A percentile compares a stretch with the other conserved stretches of the same genome.
Conservation (phyloP, 148 eudicot genomes). For the Cornus controversa region DNA sequence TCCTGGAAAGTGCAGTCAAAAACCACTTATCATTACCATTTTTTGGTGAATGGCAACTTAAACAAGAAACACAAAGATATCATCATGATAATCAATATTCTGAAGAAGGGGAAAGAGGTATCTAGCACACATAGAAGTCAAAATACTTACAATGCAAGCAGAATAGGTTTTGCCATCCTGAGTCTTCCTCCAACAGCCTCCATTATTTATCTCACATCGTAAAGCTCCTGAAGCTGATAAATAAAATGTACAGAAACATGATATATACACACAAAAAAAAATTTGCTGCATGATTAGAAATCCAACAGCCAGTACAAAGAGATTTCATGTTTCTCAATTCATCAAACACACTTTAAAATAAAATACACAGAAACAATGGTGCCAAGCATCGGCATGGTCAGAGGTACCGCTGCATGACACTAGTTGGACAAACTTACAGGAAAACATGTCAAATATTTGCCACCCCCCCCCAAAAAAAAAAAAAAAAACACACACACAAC, state of each 20-base stretch:
- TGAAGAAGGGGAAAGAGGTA: not conserved
- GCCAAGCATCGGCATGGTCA: not conserved
- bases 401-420: too few relatives aligned
- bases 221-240: constrained; percentile 67
- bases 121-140: not conserved
- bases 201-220: constrained; percentile 75
- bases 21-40: not conserved
- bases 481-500: too few relatives aligned
- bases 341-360: not conserved
- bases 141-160: constrained; percentile 72
- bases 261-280: not conserved
- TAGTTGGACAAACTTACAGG: too few relatives aligned
- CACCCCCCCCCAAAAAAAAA: too few relatives aligned
- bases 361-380: not conserved
- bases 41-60: not conserved
- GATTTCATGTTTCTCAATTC: not conserved
- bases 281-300: not conserved
- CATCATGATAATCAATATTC: not conserved
- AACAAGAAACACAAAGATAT: not conserved
- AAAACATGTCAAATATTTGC: not conserved
- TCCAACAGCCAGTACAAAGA: not conserved
- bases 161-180: constrained; percentile 75
- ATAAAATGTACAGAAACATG: constrained; percentile 6
- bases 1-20: constrained; percentile 43
- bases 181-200: constrained; percentile 88